Evolutionary conservation across 2,329 filamentous ascomycete species (phyloP).

Genomic region (Cadophora malorum): DNA sequence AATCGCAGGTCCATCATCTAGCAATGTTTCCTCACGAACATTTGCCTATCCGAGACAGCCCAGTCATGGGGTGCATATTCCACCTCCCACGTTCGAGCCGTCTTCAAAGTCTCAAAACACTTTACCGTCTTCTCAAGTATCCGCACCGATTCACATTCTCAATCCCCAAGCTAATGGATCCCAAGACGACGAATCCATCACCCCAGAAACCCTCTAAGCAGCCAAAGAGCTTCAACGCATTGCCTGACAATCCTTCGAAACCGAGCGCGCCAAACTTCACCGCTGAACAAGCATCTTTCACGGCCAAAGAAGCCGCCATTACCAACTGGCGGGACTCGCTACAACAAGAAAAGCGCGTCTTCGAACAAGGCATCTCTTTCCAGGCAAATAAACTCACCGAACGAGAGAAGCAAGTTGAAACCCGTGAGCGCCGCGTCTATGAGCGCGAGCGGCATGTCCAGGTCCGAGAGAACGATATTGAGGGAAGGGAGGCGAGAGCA

Average conservation of each 20-base stretch:
- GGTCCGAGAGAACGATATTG: neutral
- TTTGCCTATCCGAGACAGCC: neutral
- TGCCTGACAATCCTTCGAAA: neutral
- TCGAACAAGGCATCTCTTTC: neutral
- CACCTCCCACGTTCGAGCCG: neutral
- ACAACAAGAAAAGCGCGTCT: neutral
- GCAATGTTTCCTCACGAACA: neutral
- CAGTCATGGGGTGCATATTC: neutral
- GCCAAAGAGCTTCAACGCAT: neutral
- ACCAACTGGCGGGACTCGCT: neutral
- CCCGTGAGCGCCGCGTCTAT: neutral
- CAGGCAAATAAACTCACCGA: neutral
- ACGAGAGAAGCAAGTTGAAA: neutral
- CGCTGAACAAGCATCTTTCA: neutral
- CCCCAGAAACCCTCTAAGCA: constrained; percentile 3
- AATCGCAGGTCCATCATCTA: neutral
- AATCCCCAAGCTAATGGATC: neutral
- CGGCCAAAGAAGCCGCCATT: neutral
- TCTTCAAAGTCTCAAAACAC: neutral
- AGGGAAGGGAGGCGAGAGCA: neutral
- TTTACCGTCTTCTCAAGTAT: neutral
- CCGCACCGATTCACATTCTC: neutral
- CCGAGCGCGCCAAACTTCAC: neutral
- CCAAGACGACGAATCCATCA: neutral
- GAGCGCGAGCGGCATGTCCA: neutral